A percentile compares a stretch with the other conserved stretches of the same genome.
Evolutionary conservation across 2,329 filamentous ascomycete species (phyloP).

Genomic region (Graphiopsis chlorocephala): DNA sequence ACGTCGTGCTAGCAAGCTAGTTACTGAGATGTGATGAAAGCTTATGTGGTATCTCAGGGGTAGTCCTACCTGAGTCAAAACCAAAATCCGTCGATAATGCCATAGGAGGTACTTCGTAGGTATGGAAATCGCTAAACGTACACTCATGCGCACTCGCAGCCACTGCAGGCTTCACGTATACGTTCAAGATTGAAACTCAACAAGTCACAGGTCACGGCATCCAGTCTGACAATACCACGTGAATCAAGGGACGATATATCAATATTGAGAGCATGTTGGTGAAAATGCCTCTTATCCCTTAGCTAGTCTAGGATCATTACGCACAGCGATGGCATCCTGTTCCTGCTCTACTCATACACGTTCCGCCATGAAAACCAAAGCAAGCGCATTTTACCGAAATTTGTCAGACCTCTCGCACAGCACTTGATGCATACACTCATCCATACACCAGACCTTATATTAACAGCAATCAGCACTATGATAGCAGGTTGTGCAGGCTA

Average conservation of each 20-base stretch:
- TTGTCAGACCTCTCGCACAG: background rate
- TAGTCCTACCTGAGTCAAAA: no score
- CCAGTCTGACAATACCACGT: background rate
- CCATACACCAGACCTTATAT: background rate
- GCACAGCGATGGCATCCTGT: background rate
- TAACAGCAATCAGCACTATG: conserved; percentile 28
- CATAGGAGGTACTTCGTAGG: no score
- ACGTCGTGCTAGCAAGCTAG: no score
- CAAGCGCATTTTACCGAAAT: background rate
- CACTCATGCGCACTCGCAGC: no score
- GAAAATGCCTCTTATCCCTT: background rate
- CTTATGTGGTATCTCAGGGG: no score
- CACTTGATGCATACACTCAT: background rate
- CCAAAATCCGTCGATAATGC: no score
- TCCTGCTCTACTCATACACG: background rate
- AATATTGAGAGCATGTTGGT: background rate
- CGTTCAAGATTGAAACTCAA: background rate
- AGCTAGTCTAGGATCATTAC: background rate
- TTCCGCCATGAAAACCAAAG: background rate
- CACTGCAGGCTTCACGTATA: no score
- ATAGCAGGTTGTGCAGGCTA: conserved; percentile 47
- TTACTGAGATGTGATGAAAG: no score
- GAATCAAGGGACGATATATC: background rate
- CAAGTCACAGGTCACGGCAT: background rate
- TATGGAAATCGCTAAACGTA: no score